Base-by-base conservation (phyloP, 257 asterid genomes). In the Solanum virginianum region DNA sequence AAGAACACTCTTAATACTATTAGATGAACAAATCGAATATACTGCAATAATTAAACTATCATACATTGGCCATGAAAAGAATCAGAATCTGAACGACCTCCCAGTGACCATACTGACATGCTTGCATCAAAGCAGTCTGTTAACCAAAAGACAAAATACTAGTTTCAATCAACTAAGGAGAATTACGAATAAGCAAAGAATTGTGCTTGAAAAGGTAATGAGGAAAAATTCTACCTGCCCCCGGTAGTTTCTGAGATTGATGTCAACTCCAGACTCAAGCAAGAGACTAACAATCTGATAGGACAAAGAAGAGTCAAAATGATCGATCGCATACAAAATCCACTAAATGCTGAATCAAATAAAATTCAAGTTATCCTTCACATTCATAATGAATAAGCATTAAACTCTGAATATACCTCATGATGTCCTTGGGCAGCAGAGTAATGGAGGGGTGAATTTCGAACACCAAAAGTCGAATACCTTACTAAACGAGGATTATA, bases 51-150 rank as follows among this genome's bases (percentile, higher is more conserved):
- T 54, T n/a, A 68, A 71, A 29, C 18, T 70, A 29, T 66, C 95
- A 54, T 95, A 95, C 98, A 89, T 93, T 94, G 80, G 98, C 97
- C 90, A 89, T 93, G 84, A 87, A 92, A 71, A 95, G 93, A 85
- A 95, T 89, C 84, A 95, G 92, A 24, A 92, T 94, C 94, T 91
- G 98, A 89, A 93, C 98, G 85, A 94, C 97, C 88, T 95, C 98
- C 98, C 98, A 95, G 80, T 95, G 98, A 85, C 98, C 98, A 87
- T 90, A 92, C 87, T 94, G 98, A 85, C 98, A 95, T 85, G 98
- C 98, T 93, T 94, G 98, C 98, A 95, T 95, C 94, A 95, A 71
- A 62, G 98, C 98, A 62, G 98, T 95, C 98, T 95, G 93, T 88
- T 84, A 85, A 88, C 82, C 86, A 82, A 41, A 90, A 54, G 86